phyloP scores from a whole-genome alignment of 164 flowering plant species.

The Vitis riparia region DNA sequence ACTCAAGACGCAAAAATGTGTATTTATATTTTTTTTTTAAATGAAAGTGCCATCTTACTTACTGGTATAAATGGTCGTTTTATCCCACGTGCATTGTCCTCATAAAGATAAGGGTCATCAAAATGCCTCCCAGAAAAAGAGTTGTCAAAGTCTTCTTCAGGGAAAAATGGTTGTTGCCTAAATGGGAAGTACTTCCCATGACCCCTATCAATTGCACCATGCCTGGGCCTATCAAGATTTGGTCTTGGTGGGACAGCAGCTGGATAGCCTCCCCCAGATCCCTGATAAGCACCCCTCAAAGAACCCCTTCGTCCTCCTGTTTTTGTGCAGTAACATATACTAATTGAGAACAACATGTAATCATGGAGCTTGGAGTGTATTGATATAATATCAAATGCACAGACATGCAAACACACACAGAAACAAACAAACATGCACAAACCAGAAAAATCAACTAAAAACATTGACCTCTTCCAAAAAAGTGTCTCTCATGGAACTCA shows the following conservation, averaged over 20 bases:
- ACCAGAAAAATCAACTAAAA: not conserved
- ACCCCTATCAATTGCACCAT: constrained; percentile 33
- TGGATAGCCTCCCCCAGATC: constrained; percentile 22
- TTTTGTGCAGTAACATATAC: not conserved
- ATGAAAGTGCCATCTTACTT: constrained; percentile 10
- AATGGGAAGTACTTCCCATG: constrained; percentile 25
- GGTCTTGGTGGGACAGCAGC: constrained; percentile 33
- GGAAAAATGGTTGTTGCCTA: constrained; percentile 47
- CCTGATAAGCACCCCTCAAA: constrained; percentile 32
- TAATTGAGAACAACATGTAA: not conserved
- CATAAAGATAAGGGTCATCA: constrained; percentile 56
- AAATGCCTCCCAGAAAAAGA: constrained; percentile 40
- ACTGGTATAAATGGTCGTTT: constrained; percentile 63
- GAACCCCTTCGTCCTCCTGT: constrained; percentile 57
- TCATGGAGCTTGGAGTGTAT: no score
- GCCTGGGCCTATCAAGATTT: constrained; percentile 42
- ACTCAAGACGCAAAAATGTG: not conserved
- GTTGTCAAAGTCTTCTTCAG: constrained; percentile 44
- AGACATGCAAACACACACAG: not conserved
- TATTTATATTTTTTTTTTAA: not conserved
- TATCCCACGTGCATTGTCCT: constrained; percentile 41
- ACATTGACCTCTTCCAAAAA: constrained; percentile 39
- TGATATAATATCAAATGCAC: no score
- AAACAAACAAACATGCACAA: not conserved
- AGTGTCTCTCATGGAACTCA: constrained; percentile 35